Evolutionary conservation across 1,284 basidiomycete genomes (phyloP), one percentile per base, ranked within the genome.

Genomic region (Anthracocystis panici-leucophaei): DNA sequence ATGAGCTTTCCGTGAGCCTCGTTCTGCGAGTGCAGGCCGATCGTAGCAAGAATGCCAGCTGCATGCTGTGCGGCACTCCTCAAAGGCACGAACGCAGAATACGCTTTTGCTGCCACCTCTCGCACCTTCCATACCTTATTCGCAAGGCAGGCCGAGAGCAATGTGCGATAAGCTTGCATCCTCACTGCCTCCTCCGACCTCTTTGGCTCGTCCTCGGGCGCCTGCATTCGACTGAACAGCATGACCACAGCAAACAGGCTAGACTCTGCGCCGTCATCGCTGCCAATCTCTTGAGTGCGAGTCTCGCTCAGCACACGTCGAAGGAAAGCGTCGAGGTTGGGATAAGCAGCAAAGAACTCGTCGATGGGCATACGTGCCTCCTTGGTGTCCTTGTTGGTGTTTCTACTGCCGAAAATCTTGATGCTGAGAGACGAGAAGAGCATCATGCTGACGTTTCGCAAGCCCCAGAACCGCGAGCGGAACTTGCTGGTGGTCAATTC

Each of bases 361-460:
- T 77, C 57, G 41, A 74, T 60, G 7, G 72, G 72, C 57, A 73
- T 67, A 1, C 73, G 58, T 12, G 70, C 65, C 14, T 69, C 66
- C 38, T 70, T 65, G 16, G 54, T 66, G 58, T 80, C 76, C 44
- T 65, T 67, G 67, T 79, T 81, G 31, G 69, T 70, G 40, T 67
- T 67, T 23, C 71, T 45, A 25, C 63, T 71, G 29, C 67, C 57
- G 41, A 86, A 83, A n/a, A 80, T 75, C 23, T 84, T 80, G 38
- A 75, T 83, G 58, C 78, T 66, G 29, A 86, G 79, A 3, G 82
- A 76, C 12, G 82, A 77, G 48, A 82, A 86, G 27, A 85, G 79
- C 82, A 86, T 84, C 81, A 86, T 83, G 41, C 82, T 80, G 49
- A 82, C 85, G 65, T 86, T 86, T 50, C 85, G 83, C 33, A 84